Percentiles rank a stretch among this genome's conserved stretches.
These are phyloP conservation scores for Leccinum variicolor DNA, from an alignment of 768 basidiomycete species.

Conservation along the genomic window DNA sequence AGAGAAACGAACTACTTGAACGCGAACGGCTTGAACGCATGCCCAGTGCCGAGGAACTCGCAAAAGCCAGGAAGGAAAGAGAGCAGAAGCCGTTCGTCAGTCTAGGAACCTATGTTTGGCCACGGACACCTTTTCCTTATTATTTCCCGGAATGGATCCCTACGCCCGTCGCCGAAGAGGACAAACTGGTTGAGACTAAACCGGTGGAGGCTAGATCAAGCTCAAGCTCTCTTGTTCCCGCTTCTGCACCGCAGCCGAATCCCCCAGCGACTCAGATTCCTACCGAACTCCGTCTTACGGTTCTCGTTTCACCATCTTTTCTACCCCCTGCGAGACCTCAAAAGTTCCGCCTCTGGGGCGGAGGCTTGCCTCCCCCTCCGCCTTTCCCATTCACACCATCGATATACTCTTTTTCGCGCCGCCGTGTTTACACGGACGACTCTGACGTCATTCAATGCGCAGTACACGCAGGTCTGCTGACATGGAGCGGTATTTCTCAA, in stretches of 20 bases:
- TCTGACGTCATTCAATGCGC: constrained; percentile 69
- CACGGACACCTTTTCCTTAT: constrained; percentile 32
- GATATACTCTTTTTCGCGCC: constrained; percentile 30
- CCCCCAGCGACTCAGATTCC: constrained; percentile 15
- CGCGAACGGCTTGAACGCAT: constrained; percentile 31
- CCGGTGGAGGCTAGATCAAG: constrained; percentile 23
- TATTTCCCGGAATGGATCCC: constrained; percentile 35
- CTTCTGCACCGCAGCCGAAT: constrained; percentile 6
- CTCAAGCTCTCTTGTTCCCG: constrained; percentile 28
- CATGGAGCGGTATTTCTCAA: constrained; percentile 39
- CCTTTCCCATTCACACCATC: constrained; percentile 29
- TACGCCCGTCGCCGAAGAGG: constrained; percentile 24
- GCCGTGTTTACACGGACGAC: constrained; percentile 76
- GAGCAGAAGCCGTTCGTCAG: constrained; percentile 28
- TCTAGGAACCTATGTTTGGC: constrained; percentile 30
- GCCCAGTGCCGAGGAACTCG: constrained; percentile 32
- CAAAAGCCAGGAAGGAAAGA: constrained; percentile 28
- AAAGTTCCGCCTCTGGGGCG: constrained; percentile 68
- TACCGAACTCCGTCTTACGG: constrained; percentile 39
- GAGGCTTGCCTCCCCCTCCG: constrained; percentile 47
- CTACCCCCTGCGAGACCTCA: constrained; percentile 54
- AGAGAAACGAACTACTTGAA: constrained; percentile 28
- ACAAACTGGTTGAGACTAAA: constrained; percentile 20
- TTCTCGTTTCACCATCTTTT: constrained; percentile 57
- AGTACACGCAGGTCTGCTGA: constrained; percentile 56